Evolutionary conservation across 805 yeast genomes (phyloP), one percentile per base, ranked within the genome.

Genomic region (Clavispora vitiphila): DNA sequence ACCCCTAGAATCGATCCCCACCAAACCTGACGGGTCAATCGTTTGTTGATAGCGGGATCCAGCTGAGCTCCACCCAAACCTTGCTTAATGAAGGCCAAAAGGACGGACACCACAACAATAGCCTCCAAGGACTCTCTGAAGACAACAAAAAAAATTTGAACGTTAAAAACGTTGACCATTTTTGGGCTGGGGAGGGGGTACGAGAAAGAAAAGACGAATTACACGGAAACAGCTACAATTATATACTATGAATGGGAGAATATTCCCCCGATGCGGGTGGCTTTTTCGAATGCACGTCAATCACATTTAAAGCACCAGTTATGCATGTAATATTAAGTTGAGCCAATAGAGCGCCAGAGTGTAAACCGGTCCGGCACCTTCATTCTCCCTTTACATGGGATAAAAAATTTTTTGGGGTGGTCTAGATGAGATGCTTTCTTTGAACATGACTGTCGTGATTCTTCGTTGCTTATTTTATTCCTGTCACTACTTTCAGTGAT

Each of bases 61-160:
- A 21, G 32, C 2, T 65, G 50, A 5, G 68, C 56, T 8, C 66
- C 67, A 34, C 86, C 96, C 51, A 90, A 75, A 48, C 96, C 85
- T 67, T 88, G 96, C 65, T 88, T 87, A 53, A 90, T 74, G 70
- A 91, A 91, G 26, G 98, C 95, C 43, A 91, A 73, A 49, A 91
- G 72, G 37, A 91, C 97, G 8, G 98, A 88, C 48, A 93, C 84
- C 50, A 91, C 85, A 51, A 91, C 77, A 40, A 89, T 81, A 15
- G 98, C 99, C 69, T 91, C 99, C 49, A 91, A 71, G 39, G 95
- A 72, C 71, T 91, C 99, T 74, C 99, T 84, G 64, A 91, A 83
- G 44, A 89, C 93, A 52, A 90, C 83, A 67, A 89, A 87, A 73
- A 88, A 89, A 48, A 89, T 82, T 53, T 78, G 81, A 34, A 78